Percentiles rank a stretch among this genome's conserved stretches.
phyloP scores from a whole-genome alignment of 768 basidiomycete genomes.

The Tubosaeta sp. region DNA sequence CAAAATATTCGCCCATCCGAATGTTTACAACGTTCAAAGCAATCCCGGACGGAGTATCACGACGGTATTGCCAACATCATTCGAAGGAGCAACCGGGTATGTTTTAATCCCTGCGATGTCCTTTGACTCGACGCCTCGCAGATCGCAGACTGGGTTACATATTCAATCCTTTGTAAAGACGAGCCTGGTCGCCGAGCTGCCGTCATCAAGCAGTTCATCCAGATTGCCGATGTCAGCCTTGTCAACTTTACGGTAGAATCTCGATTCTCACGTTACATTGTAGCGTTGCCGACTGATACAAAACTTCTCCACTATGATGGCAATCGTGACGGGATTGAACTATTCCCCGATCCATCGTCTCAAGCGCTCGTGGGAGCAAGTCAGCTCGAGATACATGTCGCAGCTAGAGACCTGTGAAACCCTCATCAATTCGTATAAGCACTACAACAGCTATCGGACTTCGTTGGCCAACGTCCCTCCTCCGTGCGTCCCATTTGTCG shows the following conservation, averaged over 20 bases:
- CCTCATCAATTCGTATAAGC: constrained; percentile 61
- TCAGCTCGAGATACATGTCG: constrained; percentile 45
- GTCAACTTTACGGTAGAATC: background rate
- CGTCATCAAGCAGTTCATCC: constrained; percentile 65
- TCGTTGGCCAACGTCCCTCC: constrained; percentile 51
- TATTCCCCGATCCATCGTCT: constrained; percentile 61
- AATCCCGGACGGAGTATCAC: constrained; percentile 37
- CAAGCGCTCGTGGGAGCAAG: constrained; percentile 61
- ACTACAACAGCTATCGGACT: constrained; percentile 59
- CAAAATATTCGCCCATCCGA: constrained; percentile 56
- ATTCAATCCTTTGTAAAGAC: constrained; percentile 50
- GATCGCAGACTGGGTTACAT: constrained; percentile 63
- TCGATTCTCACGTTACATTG: constrained; percentile 3
- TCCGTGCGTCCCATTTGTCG: constrained; percentile 70
- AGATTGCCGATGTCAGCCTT: constrained; percentile 53
- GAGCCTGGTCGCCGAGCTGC: constrained; percentile 57
- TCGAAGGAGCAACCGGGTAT: constrained; percentile 51
- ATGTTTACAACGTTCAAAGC: constrained; percentile 54
- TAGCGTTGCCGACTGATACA: constrained; percentile 60
- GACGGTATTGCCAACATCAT: constrained; percentile 59
- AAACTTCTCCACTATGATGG: constrained; percentile 68
- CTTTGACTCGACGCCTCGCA: background rate
- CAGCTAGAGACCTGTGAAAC: constrained; percentile 51
- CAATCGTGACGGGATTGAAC: constrained; percentile 64
- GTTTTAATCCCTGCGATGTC: background rate